Conservation (phyloP, 75 land plant species). For the Pinus taeda region DNA sequence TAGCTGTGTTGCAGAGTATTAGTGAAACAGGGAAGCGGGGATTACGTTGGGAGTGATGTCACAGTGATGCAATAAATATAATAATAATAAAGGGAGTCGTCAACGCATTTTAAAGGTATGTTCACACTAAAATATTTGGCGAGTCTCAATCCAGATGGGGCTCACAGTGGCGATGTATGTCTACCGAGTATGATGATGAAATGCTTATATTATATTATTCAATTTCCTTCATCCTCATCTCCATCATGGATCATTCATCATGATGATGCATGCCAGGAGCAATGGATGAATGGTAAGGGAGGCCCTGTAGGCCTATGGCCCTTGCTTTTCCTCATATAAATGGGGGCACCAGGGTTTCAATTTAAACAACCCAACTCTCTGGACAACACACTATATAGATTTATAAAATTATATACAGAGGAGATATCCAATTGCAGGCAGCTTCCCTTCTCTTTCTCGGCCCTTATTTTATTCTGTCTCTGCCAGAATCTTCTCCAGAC, state of each 20-base stretch:
- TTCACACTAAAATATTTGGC: background rate
- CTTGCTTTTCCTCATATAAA: background rate
- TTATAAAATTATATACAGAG: too few species aligned
- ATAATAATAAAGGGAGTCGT: background rate
- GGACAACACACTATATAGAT: too few species aligned
- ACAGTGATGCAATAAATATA: background rate
- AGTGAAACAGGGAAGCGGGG: background rate
- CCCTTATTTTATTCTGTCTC: background rate
- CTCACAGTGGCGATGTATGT: background rate
- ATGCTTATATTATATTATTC: too few species aligned
- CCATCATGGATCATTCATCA: background rate
- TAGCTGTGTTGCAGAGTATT: too few species aligned
- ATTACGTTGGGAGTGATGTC: constrained; percentile 6
- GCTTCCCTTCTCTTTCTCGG: background rate
- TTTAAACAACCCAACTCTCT: too few species aligned
- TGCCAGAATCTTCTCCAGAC: background rate
- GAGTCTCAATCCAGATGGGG: background rate
- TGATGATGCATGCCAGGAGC: background rate
- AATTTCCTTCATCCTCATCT: background rate
- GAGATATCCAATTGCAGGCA: too few species aligned
- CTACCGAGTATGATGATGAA: too few species aligned
- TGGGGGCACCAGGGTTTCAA: background rate
- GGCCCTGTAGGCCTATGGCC: background rate
- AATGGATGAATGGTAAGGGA: too few species aligned
- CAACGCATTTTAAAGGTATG: background rate